phyloP scores from a whole-genome alignment of 345 rosid genomes.

The Nephelium lappaceum region DNA sequence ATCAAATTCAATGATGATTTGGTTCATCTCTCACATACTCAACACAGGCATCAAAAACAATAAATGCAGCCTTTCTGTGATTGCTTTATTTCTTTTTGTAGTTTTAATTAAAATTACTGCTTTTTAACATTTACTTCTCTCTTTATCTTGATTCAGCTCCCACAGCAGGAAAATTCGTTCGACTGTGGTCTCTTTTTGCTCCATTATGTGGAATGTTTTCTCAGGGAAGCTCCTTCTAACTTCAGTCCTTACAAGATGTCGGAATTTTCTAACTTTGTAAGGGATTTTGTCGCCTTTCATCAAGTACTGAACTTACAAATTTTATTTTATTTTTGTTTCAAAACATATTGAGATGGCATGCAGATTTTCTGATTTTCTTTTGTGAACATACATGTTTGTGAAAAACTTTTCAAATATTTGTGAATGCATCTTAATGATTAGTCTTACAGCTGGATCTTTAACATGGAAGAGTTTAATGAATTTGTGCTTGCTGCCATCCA shows the following conservation, averaged over 20 bases:
- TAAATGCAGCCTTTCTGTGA: background rate
- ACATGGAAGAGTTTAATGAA: conserved; percentile 1
- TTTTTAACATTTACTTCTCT: conserved; percentile 21
- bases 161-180: conserved; percentile 90
- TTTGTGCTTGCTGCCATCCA: background rate
- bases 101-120: background rate
- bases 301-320: background rate
- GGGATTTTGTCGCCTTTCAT: conserved; percentile 30
- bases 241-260: conserved; percentile 65
- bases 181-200: conserved; percentile 97
- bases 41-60: background rate
- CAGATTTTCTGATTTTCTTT: background rate
- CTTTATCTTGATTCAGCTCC: conserved; percentile 56
- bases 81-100: background rate
- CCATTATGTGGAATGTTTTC: conserved; percentile 82
- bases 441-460: background rate
- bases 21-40: background rate
- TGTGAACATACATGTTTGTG: background rate
- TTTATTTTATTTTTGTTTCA: background rate
- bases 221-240: conserved; percentile 63
- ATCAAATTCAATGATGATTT: background rate
- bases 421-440: background rate
- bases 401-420: background rate
- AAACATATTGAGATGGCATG: background rate
- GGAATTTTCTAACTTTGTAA: conserved; percentile 60